These are phyloP conservation scores for Chrysoporthe deuterocubensis DNA, from an alignment of 2,329 filamentous ascomycete species.

Conservation along the genomic window DNA sequence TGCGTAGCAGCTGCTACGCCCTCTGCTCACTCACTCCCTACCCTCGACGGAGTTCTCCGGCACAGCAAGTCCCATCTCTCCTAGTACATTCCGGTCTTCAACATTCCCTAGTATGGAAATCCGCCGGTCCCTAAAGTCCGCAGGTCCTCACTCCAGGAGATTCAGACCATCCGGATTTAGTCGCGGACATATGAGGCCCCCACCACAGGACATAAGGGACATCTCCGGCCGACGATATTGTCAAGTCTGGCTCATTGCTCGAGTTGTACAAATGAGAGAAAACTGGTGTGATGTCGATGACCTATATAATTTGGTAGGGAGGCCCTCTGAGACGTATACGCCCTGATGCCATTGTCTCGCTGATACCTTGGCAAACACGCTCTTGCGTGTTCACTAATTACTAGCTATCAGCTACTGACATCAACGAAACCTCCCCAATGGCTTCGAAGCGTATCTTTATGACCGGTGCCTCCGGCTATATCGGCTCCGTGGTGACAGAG, in stretches of 20 bases:
- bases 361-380: neutral
- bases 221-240: neutral
- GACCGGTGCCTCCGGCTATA: slow-evolving; percentile 46
- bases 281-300: neutral
- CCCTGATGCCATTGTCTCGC: neutral
- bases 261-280: neutral
- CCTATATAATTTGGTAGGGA: neutral
- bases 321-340: neutral
- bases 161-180: neutral
- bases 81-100: neutral
- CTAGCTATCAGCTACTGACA: neutral
- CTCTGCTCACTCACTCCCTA: too few species aligned
- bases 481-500: slow-evolving; percentile 36
- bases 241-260: neutral
- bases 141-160: neutral
- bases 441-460: slow-evolving; percentile 38
- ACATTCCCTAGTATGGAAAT: neutral
- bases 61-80: neutral
- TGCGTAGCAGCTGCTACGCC: too few species aligned
- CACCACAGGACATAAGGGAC: neutral
- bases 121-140: neutral
- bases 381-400: neutral
- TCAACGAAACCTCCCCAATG: neutral
- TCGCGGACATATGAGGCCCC: neutral
- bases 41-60: too few species aligned